Base-by-base conservation (phyloP, 1,284 basidiomycete species). In the Vanrija sp. region DNA sequence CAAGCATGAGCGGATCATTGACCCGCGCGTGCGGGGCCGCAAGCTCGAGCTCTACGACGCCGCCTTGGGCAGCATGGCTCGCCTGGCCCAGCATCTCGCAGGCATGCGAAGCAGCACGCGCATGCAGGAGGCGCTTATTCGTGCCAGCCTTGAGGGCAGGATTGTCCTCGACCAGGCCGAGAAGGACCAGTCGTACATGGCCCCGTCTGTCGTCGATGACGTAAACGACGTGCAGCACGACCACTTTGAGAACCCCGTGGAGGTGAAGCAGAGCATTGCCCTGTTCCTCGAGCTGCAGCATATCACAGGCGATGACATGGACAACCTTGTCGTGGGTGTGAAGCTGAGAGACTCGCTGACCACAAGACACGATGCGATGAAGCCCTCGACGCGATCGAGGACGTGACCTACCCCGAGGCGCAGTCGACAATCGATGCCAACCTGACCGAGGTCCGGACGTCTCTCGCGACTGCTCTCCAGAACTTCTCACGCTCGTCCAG, bases 31-130 rank as follows among this genome's bases (percentile, higher is more conserved):
- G 73, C 55, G 80, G 68, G 63, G 77, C 1, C 63, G 78, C 25
- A 77, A 80, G 14, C 75, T 81, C 40, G 73, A 80, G 52, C 85
- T 88, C 0, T 95, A 96, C 63, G 86, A 90, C 60, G 88, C 90
- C 57, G 88, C 89, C 0, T 85, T 95, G 6, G 85, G 85, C 53
- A 87, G 85, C 61, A 80, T 97, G 66, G 92, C 88, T 58, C 80
- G 90, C 16, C 82, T 97, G 4, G 93, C 89, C 1, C 93, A 97
- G 68, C 92, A 96, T 77, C 76, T 96, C 42, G 91, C 87, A 50
- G 91, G 92, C 19, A 78, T 96, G 55, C 78, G 93, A 45, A 86
- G 88, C 56, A 88, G 91, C 0, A 91, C 88, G 3, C 82, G 84
- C 29, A 73, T 96, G 28, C 91, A 95, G 68, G 85, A 87, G 57